phyloP scores from a whole-genome alignment of 1,139 yeast genomes.

The Hansenula lynferdii region DNA sequence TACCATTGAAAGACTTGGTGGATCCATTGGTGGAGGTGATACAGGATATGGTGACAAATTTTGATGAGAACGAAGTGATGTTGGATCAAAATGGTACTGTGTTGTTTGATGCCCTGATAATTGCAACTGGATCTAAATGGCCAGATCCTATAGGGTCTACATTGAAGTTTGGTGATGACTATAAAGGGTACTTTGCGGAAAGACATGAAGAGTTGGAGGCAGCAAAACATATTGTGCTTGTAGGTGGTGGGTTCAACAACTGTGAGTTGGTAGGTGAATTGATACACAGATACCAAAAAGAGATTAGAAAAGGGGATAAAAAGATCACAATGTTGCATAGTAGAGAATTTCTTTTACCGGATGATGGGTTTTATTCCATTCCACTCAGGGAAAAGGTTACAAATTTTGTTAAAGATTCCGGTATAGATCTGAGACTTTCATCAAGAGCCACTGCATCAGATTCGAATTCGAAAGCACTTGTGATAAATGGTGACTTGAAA shows the following conservation, averaged over 20 bases:
- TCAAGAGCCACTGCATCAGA: slow-evolving; percentile 6
- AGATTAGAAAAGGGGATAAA: slow-evolving; percentile 13
- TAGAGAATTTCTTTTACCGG: slow-evolving; percentile 11
- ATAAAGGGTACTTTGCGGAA: slow-evolving; percentile 7
- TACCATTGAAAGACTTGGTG: slow-evolving; percentile 14
- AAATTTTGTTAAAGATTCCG: slow-evolving; percentile 6
- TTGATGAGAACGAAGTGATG: slow-evolving; percentile 12
- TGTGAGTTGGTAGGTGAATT: slow-evolving; percentile 26
- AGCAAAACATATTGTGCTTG: slow-evolving; percentile 21
- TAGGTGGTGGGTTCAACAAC: slow-evolving; percentile 27
- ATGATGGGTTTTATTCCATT: slow-evolving; percentile 9
- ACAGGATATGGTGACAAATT: slow-evolving; percentile 12
- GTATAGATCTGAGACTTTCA: slow-evolving; percentile 9
- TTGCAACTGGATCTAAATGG: slow-evolving; percentile 26
- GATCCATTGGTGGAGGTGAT: slow-evolving; percentile 14
- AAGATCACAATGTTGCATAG: slow-evolving; percentile 22
- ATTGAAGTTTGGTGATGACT: slow-evolving; percentile 9
- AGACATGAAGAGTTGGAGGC: slow-evolving; percentile 9
- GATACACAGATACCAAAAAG: slow-evolving; percentile 12
- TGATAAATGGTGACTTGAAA: slow-evolving; percentile 1
- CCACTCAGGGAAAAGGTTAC: slow-evolving; percentile 8
- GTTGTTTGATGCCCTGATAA: slow-evolving; percentile 15
- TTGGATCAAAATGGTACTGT: slow-evolving; percentile 6
- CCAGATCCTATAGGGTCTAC: slow-evolving; percentile 19
- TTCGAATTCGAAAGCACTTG: slow-evolving; percentile 1